phyloP scores from a whole-genome alignment of 345 rosid genomes.

The Carallia brachiata region DNA sequence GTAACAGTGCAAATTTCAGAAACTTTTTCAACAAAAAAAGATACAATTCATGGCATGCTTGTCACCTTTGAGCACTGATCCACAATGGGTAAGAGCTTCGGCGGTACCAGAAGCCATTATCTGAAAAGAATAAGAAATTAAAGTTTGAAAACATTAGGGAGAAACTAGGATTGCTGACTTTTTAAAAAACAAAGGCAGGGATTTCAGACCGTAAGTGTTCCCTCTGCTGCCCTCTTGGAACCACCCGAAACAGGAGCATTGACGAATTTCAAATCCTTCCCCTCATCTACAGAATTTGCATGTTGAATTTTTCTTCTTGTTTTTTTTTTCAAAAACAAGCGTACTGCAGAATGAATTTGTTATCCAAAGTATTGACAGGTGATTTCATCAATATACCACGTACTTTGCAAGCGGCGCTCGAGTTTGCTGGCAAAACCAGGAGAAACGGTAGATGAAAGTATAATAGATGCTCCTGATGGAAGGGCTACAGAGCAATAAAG shows the following conservation, averaged over 20 bases:
- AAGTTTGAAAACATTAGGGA: constrained; percentile 13
- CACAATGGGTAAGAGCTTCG: constrained; percentile 65
- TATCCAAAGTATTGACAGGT: too few relatives aligned
- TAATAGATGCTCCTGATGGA: constrained; percentile 67
- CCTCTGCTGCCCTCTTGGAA: constrained; percentile 78
- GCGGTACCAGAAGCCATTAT: constrained; percentile 88
- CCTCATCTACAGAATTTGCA: constrained; percentile 50
- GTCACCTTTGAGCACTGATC: constrained; percentile 74
- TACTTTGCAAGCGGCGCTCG: constrained; percentile 73
- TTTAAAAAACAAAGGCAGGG: background rate
- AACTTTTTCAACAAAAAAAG: too few relatives aligned
- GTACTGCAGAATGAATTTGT: too few relatives aligned
- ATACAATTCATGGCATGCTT: background rate
- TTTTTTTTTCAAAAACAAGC: too few relatives aligned
- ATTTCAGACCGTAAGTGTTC: constrained; percentile 76
- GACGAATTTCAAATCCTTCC: constrained; percentile 76
- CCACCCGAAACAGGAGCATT: constrained; percentile 99
- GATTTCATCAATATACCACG: constrained; percentile 5
- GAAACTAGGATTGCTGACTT: constrained; percentile 14
- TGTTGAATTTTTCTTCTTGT: too few relatives aligned
- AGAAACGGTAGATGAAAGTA: constrained; percentile 92
- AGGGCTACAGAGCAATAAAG: constrained; percentile 40
- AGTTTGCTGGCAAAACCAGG: constrained; percentile 72
- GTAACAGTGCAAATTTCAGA: too few relatives aligned
- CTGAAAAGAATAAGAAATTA: constrained; percentile 35